A percentile compares a stretch with the other conserved stretches of the same genome.
Evolutionary conservation across 1,284 basidiomycete genomes (phyloP).

Genomic region (Cystobasidium slooffiae): DNA sequence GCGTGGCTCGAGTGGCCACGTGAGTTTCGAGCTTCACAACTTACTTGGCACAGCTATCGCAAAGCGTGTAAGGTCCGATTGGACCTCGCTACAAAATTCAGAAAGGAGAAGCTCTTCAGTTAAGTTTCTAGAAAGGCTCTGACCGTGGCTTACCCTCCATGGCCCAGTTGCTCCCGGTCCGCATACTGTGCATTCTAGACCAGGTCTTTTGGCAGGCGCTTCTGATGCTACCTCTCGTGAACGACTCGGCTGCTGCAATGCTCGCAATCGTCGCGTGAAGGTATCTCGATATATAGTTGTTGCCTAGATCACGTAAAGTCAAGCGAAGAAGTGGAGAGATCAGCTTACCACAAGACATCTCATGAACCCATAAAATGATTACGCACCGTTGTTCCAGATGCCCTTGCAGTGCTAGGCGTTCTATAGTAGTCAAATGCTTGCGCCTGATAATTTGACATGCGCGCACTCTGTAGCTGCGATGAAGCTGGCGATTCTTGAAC

Average conservation of each 20-base stretch:
- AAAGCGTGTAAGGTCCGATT: slow-evolving; percentile 36
- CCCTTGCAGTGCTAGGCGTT: background rate
- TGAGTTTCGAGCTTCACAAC: background rate
- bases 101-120: background rate
- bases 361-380: too few species aligned
- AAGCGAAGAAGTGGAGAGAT: too few species aligned
- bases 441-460: background rate
- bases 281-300: background rate
- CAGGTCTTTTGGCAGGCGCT: background rate
- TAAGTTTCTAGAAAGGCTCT: background rate
- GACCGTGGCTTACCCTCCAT: slow-evolving; percentile 19
- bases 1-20: background rate
- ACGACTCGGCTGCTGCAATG: background rate
- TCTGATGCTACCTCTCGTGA: background rate
- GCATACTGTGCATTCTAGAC: slow-evolving; percentile 34
- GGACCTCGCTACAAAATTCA: slow-evolving; percentile 17
- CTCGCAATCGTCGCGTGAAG: background rate
- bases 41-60: slow-evolving; percentile 31
- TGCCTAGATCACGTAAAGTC: too few species aligned
- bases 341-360: too few species aligned
- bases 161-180: slow-evolving; percentile 33
- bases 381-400: background rate
- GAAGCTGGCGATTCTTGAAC: background rate
- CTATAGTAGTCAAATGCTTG: slow-evolving; percentile 14
- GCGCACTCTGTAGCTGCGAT: background rate